Evolutionary conservation across 495 filamentous ascomycete genomes (phyloP).

Genomic region (Penicillium tannophilum): DNA sequence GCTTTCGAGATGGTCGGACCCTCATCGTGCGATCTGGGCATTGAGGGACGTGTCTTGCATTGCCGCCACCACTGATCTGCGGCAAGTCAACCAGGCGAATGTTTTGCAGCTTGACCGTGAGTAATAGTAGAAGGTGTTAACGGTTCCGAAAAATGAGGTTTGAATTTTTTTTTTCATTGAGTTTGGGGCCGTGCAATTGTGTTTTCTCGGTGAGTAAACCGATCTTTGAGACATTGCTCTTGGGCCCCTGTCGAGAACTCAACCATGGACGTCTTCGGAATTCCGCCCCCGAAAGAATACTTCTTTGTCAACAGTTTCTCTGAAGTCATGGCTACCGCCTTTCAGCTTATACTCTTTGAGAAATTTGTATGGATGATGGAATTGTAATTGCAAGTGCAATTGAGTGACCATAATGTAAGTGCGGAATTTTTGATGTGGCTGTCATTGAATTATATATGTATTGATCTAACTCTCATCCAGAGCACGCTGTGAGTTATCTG

Average conservation of each 20-base stretch:
- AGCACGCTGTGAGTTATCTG: too few species aligned
- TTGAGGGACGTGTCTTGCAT: constrained; percentile 27
- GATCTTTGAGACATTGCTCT: background rate
- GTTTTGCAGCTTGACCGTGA: background rate
- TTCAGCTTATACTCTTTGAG: too few species aligned
- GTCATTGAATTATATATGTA: too few species aligned
- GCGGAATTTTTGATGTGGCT: too few species aligned
- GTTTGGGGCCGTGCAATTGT: background rate
- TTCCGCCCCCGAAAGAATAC: too few species aligned
- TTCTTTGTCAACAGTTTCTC: too few species aligned
- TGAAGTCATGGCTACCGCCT: too few species aligned
- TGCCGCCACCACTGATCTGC: constrained; percentile 25
- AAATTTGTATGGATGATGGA: too few species aligned
- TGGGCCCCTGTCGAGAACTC: background rate
- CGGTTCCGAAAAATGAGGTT: background rate
- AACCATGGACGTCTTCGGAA: background rate
- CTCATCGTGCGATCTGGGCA: constrained; percentile 2
- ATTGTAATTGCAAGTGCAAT: too few species aligned
- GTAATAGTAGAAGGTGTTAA: background rate
- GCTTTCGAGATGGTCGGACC: constrained; percentile 3
- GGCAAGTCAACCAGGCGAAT: constrained; percentile 1
- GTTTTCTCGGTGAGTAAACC: background rate
- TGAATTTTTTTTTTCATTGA: too few species aligned
- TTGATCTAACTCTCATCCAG: too few species aligned
- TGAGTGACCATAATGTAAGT: too few species aligned